phyloP scores from a whole-genome alignment of 1,284 basidiomycete species.

The Papiliotrema fonsecae region DNA sequence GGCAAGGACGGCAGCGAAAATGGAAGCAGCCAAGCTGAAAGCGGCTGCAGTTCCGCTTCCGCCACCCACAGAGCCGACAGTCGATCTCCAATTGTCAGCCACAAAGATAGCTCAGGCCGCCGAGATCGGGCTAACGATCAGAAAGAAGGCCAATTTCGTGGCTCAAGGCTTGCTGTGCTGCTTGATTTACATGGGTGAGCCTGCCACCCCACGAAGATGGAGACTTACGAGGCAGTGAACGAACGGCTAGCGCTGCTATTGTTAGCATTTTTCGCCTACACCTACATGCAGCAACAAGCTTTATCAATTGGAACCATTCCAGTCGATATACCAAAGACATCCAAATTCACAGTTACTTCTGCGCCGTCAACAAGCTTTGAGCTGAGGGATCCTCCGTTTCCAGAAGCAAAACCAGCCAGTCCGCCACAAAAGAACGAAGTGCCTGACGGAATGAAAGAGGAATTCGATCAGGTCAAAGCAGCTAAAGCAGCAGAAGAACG shows the following conservation, averaged over 20 bases:
- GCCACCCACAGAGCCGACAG: background rate
- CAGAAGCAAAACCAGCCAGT: background rate
- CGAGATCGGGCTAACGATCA: slow-evolving; percentile 1
- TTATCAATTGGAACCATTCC: background rate
- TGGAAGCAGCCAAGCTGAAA: background rate
- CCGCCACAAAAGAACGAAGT: background rate
- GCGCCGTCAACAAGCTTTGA: background rate
- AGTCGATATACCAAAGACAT: background rate
- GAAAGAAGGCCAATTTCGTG: slow-evolving; percentile 25
- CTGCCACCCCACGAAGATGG: background rate
- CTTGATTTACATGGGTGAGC: slow-evolving; percentile 22
- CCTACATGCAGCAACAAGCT: background rate
- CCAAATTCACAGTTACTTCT: background rate
- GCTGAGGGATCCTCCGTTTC: background rate
- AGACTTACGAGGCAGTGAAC: slow-evolving; percentile 8
- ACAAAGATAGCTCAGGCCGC: background rate
- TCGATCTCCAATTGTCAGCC: slow-evolving; percentile 24
- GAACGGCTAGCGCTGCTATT: slow-evolving; percentile 18
- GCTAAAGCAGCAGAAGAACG: background rate
- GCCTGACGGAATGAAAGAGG: background rate
- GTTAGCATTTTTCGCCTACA: slow-evolving; percentile 16
- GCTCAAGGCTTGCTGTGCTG: slow-evolving; percentile 24
- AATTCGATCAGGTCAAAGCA: background rate
- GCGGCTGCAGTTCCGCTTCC: background rate
- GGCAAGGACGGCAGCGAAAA: background rate